Evolutionary conservation across 2,329 filamentous ascomycete species (phyloP), one percentile per base, ranked within the genome.

Genomic region (Mollisia scopiformis): DNA sequence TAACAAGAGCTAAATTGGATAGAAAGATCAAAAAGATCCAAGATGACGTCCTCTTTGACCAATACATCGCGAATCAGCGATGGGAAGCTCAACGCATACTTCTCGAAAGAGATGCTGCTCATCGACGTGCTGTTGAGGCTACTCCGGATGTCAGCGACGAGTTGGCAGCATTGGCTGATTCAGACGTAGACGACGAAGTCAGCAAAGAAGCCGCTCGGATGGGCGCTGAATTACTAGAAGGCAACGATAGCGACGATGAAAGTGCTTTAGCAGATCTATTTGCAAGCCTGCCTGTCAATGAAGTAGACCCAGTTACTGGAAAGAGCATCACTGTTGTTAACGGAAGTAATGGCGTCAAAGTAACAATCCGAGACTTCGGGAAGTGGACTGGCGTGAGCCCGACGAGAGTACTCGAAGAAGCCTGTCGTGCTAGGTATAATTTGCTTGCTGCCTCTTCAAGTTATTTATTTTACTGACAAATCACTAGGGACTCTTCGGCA

Each of bases 281-380:
- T 67, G 81, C 80, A 8, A 85, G 79, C 59, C 74, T 90, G 5
- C 87, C 87, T 1, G 81, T 86, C 27, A 82, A 80, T 67, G 85
- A 88, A 69, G 79, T 86, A 5, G 84, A 88, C 67, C 78, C 81
- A 4, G 67, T 73, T 6, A 86, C 83, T 8, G 86, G 86, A n/a
- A 84, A 87, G 71, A 82, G 80, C 2, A 80, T 75, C 37, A 88
- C 80, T 0, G 82, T 84, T 41, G 78, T 86, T 46, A 85, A 81
- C 69, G 77, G 79, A 50, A 67, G 78, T 57, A 75, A 84, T 65
- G 82, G 85, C 1, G 73, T 78, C 6, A 86, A 83, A 59, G 75
- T 92, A 3, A 82, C 79, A 1, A 83, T 96, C 52, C 83, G 91
- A 46, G 90, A 97, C 69, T 97, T 98, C 80, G 93, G 92, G 1